A percentile compares a stretch with the other conserved stretches of the same genome.
These are phyloP conservation scores for Teratosphaeria epicoccoides DNA, from an alignment of 2,329 filamentous ascomycete species.

Conservation along the genomic window DNA sequence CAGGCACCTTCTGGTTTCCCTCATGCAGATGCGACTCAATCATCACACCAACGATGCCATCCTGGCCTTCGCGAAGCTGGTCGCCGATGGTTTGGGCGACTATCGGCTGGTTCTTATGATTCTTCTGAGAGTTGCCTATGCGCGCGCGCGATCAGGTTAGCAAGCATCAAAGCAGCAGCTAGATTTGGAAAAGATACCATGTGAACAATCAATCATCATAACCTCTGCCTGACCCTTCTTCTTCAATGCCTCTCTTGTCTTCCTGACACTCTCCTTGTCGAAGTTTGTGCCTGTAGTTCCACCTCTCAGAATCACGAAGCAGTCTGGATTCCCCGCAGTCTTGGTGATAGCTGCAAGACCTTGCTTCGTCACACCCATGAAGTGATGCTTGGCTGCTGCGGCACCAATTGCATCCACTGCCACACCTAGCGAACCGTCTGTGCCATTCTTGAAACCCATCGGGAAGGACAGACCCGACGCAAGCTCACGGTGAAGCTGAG, in stretches of 20 bases:
- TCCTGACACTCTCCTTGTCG: constrained; percentile 71
- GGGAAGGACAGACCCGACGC: constrained; percentile 93
- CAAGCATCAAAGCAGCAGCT: neutral
- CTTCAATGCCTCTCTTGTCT: constrained; percentile 63
- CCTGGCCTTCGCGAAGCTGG: constrained; percentile 79
- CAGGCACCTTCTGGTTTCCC: constrained; percentile 64
- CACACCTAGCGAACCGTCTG: constrained; percentile 80
- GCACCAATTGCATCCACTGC: constrained; percentile 89
- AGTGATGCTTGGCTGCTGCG: constrained; percentile 79
- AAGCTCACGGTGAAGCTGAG: constrained; percentile 89
- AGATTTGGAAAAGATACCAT: constrained; percentile 54
- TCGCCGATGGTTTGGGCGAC: constrained; percentile 73
- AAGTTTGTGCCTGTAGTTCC: constrained; percentile 90
- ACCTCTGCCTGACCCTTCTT: constrained; percentile 79
- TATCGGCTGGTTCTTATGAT: constrained; percentile 94
- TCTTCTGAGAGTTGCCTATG: constrained; percentile 96
- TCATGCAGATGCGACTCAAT: constrained; percentile 97
- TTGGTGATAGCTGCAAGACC: constrained; percentile 89
- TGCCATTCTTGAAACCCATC: constrained; percentile 99
- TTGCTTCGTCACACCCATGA: constrained; percentile 97
- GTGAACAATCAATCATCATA: constrained; percentile 98
- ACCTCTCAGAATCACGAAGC: constrained; percentile 90
- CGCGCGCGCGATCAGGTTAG: neutral
- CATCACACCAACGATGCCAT: constrained; percentile 89
- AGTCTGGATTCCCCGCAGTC: constrained; percentile 89